These are phyloP conservation scores for Aegilops speltoides DNA, from an alignment of 176 grass and related monocot species.

Conservation along the genomic window DNA sequence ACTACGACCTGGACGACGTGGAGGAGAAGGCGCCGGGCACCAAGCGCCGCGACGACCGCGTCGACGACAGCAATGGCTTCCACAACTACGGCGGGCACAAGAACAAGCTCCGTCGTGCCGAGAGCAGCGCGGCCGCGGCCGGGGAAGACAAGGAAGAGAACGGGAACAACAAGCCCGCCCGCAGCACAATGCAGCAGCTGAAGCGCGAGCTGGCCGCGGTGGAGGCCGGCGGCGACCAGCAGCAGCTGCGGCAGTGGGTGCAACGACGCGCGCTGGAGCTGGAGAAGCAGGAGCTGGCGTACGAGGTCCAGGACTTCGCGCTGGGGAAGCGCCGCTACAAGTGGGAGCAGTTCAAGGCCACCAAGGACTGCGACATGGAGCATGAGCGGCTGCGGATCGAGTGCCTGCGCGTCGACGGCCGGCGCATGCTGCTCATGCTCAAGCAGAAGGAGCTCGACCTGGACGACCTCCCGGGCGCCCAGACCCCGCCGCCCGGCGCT, in stretches of 20 bases:
- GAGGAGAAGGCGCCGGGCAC: slow-evolving; percentile 5
- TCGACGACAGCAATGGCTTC: neutral
- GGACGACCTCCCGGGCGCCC: slow-evolving; percentile 16
- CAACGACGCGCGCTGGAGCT: slow-evolving; percentile 55
- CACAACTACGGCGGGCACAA: slow-evolving; percentile 25
- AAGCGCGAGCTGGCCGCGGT: slow-evolving; percentile 47
- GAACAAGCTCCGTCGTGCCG: slow-evolving; percentile 24
- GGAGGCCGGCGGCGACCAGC: slow-evolving; percentile 33
- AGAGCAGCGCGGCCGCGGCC: slow-evolving; percentile 32
- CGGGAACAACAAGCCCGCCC: slow-evolving; percentile 9
- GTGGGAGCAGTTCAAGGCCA: slow-evolving; percentile 69
- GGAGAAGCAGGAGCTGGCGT: slow-evolving; percentile 59
- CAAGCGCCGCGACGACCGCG: neutral
- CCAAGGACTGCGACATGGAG: slow-evolving; percentile 80
- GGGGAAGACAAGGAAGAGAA: slow-evolving; percentile 30
- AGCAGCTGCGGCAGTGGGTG: slow-evolving; percentile 52
- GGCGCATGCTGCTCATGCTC: slow-evolving; percentile 75
- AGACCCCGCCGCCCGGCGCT: neutral
- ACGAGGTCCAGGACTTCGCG: slow-evolving; percentile 44
- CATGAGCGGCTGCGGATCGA: slow-evolving; percentile 60
- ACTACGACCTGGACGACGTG: neutral
- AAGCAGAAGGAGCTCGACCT: slow-evolving; percentile 73
- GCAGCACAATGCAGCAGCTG: slow-evolving; percentile 49
- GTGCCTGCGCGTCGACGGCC: slow-evolving; percentile 49
- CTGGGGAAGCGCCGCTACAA: slow-evolving; percentile 63